Conservation (phyloP, 306 rosid species). For the Vigna nakashimae region DNA sequence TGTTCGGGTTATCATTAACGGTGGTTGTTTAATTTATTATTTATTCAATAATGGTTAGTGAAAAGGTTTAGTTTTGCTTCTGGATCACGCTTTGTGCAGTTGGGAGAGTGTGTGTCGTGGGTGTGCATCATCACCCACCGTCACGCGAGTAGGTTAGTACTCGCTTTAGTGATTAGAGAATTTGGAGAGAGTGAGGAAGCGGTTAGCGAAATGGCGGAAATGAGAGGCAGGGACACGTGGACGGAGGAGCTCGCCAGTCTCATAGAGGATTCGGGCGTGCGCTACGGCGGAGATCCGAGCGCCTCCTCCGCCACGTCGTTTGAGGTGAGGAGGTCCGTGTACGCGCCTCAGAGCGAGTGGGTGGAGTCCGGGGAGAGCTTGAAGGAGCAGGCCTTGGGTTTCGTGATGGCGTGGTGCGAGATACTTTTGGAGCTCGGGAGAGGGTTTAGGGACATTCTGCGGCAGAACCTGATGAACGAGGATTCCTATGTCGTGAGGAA, state of each 20-base stretch:
- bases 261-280: constrained; percentile 58
- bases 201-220: constrained; percentile 60
- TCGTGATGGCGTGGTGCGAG: constrained; percentile 89
- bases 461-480: constrained; percentile 74
- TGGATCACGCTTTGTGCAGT: constrained; percentile 58
- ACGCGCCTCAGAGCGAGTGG: constrained; percentile 36
- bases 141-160: not conserved
- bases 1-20: not conserved
- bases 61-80: constrained; percentile 54
- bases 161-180: not conserved
- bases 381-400: constrained; percentile 83
- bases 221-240: constrained; percentile 54
- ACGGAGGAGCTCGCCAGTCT: constrained; percentile 73
- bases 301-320: constrained; percentile 50
- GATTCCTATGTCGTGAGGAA: constrained; percentile 70
- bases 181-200: constrained; percentile 32
- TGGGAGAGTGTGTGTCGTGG: constrained; percentile 33
- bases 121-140: constrained; percentile 13
- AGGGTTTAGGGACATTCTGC: constrained; percentile 81
- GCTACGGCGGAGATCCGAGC: constrained; percentile 55
- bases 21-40: not conserved
- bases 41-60: not conserved
- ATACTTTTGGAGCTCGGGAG: constrained; percentile 75
- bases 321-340: constrained; percentile 40
- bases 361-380: constrained; percentile 68